Conservation (phyloP, 495 filamentous ascomycete species). For the Aspergillus saccharolyticus region DNA sequence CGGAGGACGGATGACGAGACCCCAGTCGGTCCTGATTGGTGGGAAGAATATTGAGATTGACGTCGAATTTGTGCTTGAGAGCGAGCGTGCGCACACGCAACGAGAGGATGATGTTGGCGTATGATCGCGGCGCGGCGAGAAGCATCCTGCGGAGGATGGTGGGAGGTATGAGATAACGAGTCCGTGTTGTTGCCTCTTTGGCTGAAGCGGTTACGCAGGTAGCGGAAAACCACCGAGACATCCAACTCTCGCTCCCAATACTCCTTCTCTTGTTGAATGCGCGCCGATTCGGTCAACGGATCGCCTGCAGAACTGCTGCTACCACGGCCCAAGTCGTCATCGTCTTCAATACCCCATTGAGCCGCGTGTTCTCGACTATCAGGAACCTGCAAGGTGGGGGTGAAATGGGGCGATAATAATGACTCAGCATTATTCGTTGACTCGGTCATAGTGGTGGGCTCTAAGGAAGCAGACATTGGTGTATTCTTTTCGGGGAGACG, state of each 20-base stretch:
- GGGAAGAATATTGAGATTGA: conserved; percentile 44
- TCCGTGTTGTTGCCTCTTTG: conserved; percentile 34
- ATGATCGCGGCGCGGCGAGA: conserved; percentile 78
- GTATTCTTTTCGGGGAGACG: conserved; percentile 26
- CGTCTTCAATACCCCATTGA: conserved; percentile 66
- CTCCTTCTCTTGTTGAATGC: conserved; percentile 48
- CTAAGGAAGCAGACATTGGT: conserved; percentile 11
- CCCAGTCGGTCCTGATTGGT: conserved; percentile 42
- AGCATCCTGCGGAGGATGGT: conserved; percentile 51
- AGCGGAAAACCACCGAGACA: conserved; percentile 81
- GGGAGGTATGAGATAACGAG: conserved; percentile 30
- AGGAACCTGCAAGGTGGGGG: conserved; percentile 39
- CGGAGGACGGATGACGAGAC: conserved; percentile 37
- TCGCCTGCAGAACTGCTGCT: conserved; percentile 21
- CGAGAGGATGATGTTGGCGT: conserved; percentile 77
- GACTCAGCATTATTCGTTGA: conserved; percentile 22
- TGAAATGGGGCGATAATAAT: conserved; percentile 39
- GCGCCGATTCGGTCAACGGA: conserved; percentile 28
- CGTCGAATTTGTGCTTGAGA: conserved; percentile 46
- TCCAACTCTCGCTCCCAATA: conserved; percentile 90
- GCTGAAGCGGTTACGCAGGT: conserved; percentile 71
- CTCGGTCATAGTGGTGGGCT: conserved; percentile 19
- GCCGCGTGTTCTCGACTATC: conserved; percentile 46
- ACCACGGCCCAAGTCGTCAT: conserved; percentile 28
- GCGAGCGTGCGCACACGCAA: conserved; percentile 51